These are phyloP conservation scores for Naganishia onofrii DNA, from an alignment of 768 basidiomycete species.

Conservation along the genomic window DNA sequence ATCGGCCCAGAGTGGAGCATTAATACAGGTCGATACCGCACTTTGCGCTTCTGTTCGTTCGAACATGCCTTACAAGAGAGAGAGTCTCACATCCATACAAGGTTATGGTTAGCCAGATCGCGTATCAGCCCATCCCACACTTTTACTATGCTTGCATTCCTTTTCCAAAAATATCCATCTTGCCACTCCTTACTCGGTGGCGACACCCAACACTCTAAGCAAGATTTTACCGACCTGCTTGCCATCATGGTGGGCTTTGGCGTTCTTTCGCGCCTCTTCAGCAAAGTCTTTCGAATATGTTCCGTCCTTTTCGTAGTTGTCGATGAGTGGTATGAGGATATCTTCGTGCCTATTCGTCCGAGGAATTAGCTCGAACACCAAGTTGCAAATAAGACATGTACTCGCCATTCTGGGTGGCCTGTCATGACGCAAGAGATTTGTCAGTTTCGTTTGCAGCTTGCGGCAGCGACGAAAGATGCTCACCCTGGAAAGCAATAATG, in stretches of 20 bases:
- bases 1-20: neutral
- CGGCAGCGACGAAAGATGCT: constrained; percentile 8
- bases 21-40: neutral
- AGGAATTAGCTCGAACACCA: neutral
- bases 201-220: constrained; percentile 38
- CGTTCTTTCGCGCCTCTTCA: constrained; percentile 35
- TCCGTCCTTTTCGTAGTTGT: constrained; percentile 40
- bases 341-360: constrained; percentile 37
- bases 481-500: constrained; percentile 43
- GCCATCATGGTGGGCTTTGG: constrained; percentile 35
- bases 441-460: neutral
- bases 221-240: constrained; percentile 35
- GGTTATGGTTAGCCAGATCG: too few species aligned
- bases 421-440: neutral
- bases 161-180: neutral
- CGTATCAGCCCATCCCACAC: too few species aligned
- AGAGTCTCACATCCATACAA: too few species aligned
- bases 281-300: constrained; percentile 38
- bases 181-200: neutral
- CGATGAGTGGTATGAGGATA: constrained; percentile 41
- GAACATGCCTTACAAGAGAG: too few species aligned
- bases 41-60: neutral
- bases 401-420: constrained; percentile 44
- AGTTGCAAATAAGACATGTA: neutral
- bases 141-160: neutral